Percentiles rank a stretch among this genome's conserved stretches.
Conservation (phyloP, 2,329 filamentous ascomycete genomes). For the Cladosporium halotolerans region DNA sequence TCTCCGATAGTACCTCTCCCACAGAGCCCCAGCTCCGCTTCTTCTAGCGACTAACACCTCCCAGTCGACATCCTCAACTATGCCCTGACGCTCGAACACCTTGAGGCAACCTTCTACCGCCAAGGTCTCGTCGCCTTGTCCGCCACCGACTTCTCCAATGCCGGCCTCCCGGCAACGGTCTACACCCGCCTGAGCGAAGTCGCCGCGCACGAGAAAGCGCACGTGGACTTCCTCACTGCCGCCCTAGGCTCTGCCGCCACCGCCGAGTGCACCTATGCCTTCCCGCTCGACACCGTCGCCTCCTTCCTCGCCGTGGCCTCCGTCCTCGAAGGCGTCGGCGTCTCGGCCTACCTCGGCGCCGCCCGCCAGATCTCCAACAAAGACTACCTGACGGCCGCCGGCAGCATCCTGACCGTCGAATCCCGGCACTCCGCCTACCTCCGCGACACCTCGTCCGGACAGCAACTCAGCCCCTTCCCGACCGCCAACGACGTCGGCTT, state of each 20-base stretch:
- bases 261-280: constrained; percentile 51
- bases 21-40: too few species aligned
- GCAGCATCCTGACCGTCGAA: constrained; percentile 59
- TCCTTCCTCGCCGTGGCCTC: constrained; percentile 48
- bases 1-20: background rate
- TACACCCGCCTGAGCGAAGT: constrained; percentile 55
- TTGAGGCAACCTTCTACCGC: constrained; percentile 58
- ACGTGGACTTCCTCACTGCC: constrained; percentile 52
- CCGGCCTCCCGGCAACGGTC: constrained; percentile 45
- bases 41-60: background rate
- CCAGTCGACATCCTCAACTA: constrained; percentile 36
- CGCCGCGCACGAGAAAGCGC: constrained; percentile 50
- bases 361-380: constrained; percentile 53
- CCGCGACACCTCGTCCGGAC: constrained; percentile 16
- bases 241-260: constrained; percentile 45
- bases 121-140: constrained; percentile 54
- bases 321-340: constrained; percentile 53
- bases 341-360: constrained; percentile 57
- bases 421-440: constrained; percentile 59
- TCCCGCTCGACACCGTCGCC: constrained; percentile 32
- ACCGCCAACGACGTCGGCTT: constrained; percentile 57
- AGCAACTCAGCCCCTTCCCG: constrained; percentile 46
- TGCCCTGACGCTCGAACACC: constrained; percentile 40
- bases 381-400: constrained; percentile 55
- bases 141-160: constrained; percentile 45